Evolutionary conservation across 2,329 filamentous ascomycete genomes (phyloP), one percentile per base, ranked within the genome.

Genomic region (Fusarium caatingaense): DNA sequence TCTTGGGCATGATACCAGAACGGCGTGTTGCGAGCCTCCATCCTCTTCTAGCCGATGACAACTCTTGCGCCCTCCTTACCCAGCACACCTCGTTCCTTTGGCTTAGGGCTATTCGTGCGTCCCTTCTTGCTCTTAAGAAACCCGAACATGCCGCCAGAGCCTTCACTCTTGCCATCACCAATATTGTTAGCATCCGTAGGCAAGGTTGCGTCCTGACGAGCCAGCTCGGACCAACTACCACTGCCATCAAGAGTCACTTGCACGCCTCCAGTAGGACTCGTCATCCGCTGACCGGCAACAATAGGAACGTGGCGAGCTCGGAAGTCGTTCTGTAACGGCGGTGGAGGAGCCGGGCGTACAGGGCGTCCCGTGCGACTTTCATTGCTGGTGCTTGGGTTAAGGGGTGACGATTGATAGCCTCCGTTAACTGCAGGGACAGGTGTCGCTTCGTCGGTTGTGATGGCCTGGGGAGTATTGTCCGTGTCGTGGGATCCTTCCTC

Each of bases 61-160:
- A 93, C 91, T 78, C 96, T 87, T 13, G 96, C 94, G 18, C 96
- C 96, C 79, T 98, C 94, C 78, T 98, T 98, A 60, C 96, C 96
- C 62, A 99, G 78, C 10, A 99, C 94, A 62, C 96, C 96, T 58
- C 93, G 88, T 82, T 98, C 94, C 79, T 93, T 95, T 27, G 94
- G 94, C 82, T 97, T 98, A 3, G 96, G 96, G 78, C 94, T 98
- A 80, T 94, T 90, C 58, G 94, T 93, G 68, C 94, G 87, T 28
- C 94, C 93, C 83, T 93, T 97, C 83, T 97, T 97, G 76, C 94
- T 87, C 70, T 88, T 93, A 65, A 98, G 84, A 79, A 99, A 97
- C 2, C 93, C 93, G 71, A 98, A 91, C 86, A 98, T 95, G 55
- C 94, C 93, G 20, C 91, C 89, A n/a, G 89, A 88, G 45, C 88